Conservation (phyloP, 1,284 basidiomycete genomes). For the Prillingera fragicola region DNA sequence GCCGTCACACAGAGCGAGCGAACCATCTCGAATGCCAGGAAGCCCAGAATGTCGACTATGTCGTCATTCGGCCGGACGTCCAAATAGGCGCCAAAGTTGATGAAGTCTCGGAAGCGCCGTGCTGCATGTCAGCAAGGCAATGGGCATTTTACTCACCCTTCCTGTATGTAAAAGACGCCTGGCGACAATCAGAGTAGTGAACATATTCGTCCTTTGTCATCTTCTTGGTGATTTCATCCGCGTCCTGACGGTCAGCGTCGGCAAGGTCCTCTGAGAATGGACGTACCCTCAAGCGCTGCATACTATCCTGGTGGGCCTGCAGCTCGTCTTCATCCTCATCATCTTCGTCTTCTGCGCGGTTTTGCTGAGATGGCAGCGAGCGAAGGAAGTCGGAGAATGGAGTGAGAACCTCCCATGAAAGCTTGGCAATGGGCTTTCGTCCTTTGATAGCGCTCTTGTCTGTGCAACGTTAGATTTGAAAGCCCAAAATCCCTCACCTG, state of each 20-base stretch:
- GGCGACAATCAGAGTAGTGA: conserved; percentile 93
- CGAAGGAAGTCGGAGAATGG: conserved; percentile 80
- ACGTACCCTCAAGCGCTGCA: conserved; percentile 70
- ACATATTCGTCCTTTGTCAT: conserved; percentile 98
- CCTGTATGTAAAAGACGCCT: conserved; percentile 93
- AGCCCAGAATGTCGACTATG: conserved; percentile 93
- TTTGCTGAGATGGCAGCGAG: conserved; percentile 32
- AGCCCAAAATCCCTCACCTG: conserved; percentile 15
- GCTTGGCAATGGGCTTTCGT: conserved; percentile 87
- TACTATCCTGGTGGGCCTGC: conserved; percentile 90
- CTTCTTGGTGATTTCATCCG: conserved; percentile 86
- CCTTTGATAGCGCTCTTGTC: conserved; percentile 77
- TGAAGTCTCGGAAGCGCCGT: conserved; percentile 91
- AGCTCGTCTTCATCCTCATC: conserved; percentile 95
- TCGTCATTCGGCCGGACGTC: conserved; percentile 92
- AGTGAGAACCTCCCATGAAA: conserved; percentile 92
- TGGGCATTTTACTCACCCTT: conserved; percentile 58
- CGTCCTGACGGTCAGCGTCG: conserved; percentile 58
- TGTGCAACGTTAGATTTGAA: conserved; percentile 32
- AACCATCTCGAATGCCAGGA: conserved; percentile 95
- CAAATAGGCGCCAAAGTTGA: conserved; percentile 81
- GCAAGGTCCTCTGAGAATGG: neutral
- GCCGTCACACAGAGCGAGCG: conserved; percentile 83
- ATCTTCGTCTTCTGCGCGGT: conserved; percentile 62
- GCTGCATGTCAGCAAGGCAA: conserved; percentile 53